Evolutionary conservation across 2,329 filamentous ascomycete genomes (phyloP).

Genomic region (Epichloe glyceriae): DNA sequence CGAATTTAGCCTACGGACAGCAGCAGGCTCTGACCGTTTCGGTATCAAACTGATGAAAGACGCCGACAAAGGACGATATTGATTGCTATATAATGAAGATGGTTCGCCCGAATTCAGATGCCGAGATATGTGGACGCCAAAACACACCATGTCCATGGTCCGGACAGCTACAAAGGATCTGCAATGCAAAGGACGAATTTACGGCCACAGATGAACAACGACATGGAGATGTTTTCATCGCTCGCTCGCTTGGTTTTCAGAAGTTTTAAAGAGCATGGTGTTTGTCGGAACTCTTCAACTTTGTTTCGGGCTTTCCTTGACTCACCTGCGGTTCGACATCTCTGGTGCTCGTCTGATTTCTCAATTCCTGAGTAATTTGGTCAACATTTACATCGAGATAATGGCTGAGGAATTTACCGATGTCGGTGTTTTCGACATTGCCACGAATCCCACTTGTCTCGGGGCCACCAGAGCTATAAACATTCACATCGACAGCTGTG

Average conservation of each 20-base stretch:
- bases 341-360: slow-evolving; percentile 31
- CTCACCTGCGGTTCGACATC: not conserved
- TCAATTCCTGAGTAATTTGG: slow-evolving; percentile 62
- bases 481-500: slow-evolving; percentile 87
- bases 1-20: too few relatives aligned
- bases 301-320: not conserved
- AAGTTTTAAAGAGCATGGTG: not conserved
- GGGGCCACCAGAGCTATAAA: slow-evolving; percentile 67
- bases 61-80: too few relatives aligned
- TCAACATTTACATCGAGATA: slow-evolving; percentile 75
- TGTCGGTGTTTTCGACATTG: slow-evolving; percentile 90
- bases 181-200: too few relatives aligned
- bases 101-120: too few relatives aligned
- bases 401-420: slow-evolving; percentile 66
- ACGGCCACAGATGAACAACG: too few relatives aligned
- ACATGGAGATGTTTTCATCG: not conserved
- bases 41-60: too few relatives aligned
- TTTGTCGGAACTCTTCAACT: not conserved
- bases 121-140: too few relatives aligned
- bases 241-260: not conserved
- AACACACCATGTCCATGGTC: too few relatives aligned
- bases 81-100: too few relatives aligned
- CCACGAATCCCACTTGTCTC: slow-evolving; percentile 54
- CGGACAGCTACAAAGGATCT: too few relatives aligned
- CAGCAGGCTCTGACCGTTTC: too few relatives aligned